Percentiles rank a stretch among this genome's conserved stretches.
phyloP scores from a whole-genome alignment of 805 yeast species.

The Barnettozyma populi region DNA sequence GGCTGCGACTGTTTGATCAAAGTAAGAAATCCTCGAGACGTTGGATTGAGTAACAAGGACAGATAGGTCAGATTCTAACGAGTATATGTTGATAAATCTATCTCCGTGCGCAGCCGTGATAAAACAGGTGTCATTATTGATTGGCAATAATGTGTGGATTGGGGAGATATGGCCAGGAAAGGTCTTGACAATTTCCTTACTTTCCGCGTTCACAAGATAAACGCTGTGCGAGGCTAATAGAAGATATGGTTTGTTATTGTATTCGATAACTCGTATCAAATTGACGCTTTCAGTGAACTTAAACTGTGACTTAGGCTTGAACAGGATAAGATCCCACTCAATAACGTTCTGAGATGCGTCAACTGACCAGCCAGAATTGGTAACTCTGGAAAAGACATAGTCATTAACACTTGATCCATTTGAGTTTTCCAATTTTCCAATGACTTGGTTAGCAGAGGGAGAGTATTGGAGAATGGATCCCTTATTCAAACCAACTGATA shows the following conservation, averaged over 20 bases:
- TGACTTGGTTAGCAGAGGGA: slow-evolving; percentile 54
- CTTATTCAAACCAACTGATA: slow-evolving; percentile 59
- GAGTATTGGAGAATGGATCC: slow-evolving; percentile 65
- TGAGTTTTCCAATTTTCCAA: slow-evolving; percentile 46
- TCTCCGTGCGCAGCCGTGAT: slow-evolving; percentile 74
- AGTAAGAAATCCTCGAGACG: slow-evolving; percentile 40
- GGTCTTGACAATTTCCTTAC: slow-evolving; percentile 37
- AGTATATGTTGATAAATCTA: slow-evolving; percentile 71
- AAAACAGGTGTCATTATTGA: slow-evolving; percentile 36
- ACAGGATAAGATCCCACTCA: slow-evolving; percentile 55
- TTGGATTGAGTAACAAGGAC: slow-evolving; percentile 71
- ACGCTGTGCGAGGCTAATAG: slow-evolving; percentile 66
- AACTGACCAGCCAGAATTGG: slow-evolving; percentile 49
- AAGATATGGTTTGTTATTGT: slow-evolving; percentile 33
- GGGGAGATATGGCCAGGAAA: slow-evolving; percentile 79
- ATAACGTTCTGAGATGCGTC: slow-evolving; percentile 53
- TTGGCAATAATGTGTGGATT: slow-evolving; percentile 42
- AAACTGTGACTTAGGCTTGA: slow-evolving; percentile 37
- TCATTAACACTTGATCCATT: slow-evolving; percentile 43
- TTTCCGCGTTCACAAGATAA: slow-evolving; percentile 42
- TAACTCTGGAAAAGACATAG: slow-evolving; percentile 38
- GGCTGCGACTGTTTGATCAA: slow-evolving; percentile 38
- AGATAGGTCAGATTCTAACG: slow-evolving; percentile 37
- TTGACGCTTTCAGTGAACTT: slow-evolving; percentile 29
- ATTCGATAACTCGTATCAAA: slow-evolving; percentile 29